phyloP scores from a whole-genome alignment of 75 land plant genomes.

The Isoetes taiwanensis region DNA sequence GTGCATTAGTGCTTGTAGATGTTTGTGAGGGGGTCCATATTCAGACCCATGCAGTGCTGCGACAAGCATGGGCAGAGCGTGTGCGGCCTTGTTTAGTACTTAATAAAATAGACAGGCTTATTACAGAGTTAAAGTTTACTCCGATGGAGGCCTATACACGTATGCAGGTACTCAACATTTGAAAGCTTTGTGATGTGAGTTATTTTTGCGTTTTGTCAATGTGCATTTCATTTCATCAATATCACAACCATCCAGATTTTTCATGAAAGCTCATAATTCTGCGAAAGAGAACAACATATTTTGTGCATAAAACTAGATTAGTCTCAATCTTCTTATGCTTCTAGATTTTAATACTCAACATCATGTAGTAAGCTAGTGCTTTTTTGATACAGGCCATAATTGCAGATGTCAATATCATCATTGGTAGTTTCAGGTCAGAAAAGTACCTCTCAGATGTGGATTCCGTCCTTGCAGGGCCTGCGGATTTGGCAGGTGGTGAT shows the following conservation, averaged over 20 bases:
- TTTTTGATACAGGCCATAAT: conserved; percentile 36
- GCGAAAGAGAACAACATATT: background rate
- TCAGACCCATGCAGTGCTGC: conserved; percentile 87
- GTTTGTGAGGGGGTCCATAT: conserved; percentile 89
- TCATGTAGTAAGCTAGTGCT: background rate
- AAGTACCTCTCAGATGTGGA: conserved; percentile 96
- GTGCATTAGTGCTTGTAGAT: conserved; percentile 77
- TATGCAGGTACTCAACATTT: conserved; percentile 25
- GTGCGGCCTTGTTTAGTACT: conserved; percentile 67
- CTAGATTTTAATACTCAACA: background rate
- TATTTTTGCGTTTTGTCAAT: background rate
- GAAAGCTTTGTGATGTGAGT: background rate
- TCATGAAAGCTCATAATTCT: background rate
- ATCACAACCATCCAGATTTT: background rate
- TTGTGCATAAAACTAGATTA: background rate
- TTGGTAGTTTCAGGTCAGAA: conserved; percentile 67
- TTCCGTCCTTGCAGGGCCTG: conserved; percentile 42
- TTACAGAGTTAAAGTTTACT: conserved; percentile 56
- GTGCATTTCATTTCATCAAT: background rate
- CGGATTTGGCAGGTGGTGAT: conserved; percentile 16
- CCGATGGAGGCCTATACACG: conserved; percentile 72
- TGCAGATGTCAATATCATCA: conserved; percentile 66
- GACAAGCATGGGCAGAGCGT: conserved; percentile 86
- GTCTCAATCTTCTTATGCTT: background rate
- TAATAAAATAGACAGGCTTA: conserved; percentile 81